phyloP scores from a whole-genome alignment of 2,329 filamentous ascomycete species.

The Phaeosphaeria sp. region DNA sequence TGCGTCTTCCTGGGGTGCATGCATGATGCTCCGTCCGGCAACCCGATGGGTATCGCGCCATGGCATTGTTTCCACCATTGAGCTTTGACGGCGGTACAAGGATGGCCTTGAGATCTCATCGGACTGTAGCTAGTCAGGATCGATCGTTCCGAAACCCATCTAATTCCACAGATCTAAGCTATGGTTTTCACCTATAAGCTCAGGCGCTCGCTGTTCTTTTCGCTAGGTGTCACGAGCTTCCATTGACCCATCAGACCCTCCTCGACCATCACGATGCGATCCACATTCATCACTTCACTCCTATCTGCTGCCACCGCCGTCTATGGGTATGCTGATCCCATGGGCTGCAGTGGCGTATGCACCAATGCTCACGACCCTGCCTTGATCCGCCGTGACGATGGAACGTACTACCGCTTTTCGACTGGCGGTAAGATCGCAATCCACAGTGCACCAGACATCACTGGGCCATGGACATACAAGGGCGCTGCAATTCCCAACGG shows the following conservation, averaged over 20 bases:
- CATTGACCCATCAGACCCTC: neutral
- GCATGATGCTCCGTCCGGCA: conserved; percentile 1
- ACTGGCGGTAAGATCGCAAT: conserved; percentile 60
- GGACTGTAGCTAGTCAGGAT: neutral
- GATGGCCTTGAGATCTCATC: neutral
- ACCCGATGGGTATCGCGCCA: neutral
- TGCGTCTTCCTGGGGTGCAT: neutral
- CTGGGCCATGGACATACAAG: conserved; percentile 59
- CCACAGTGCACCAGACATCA: conserved; percentile 55
- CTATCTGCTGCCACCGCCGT: conserved; percentile 24
- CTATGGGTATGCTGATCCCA: conserved; percentile 49
- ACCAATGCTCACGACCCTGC: conserved; percentile 58
- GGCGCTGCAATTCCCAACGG: conserved; percentile 56
- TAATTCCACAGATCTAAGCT: neutral
- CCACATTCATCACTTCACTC: conserved; percentile 22
- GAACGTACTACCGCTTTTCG: conserved; percentile 61
- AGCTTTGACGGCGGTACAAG: neutral
- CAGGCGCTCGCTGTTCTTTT: neutral
- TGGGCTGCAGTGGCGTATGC: conserved; percentile 51
- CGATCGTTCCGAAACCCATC: neutral
- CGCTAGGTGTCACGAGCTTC: neutral
- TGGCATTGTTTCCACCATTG: conserved; percentile 2
- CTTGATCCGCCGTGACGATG: conserved; percentile 57
- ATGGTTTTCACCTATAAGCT: neutral
- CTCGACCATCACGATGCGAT: conserved; percentile 23